Evolutionary conservation across 805 yeast species (phyloP).

Genomic region (Kuraishia piskuri): DNA sequence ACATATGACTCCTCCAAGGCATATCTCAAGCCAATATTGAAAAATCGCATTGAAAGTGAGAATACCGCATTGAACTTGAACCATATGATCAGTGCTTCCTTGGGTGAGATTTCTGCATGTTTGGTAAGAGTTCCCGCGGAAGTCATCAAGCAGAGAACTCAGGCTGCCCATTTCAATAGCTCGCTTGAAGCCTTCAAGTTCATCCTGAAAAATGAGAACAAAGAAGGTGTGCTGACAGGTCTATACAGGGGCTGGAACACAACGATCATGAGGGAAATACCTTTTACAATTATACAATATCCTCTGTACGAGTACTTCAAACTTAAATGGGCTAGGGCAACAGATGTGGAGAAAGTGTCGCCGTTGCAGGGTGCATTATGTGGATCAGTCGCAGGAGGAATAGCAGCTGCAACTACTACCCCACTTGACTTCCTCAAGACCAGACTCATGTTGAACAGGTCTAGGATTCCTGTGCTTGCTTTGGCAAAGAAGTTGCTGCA

Average conservation of each 20-base stretch:
- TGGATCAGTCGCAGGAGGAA: constrained; percentile 76
- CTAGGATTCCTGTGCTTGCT: constrained; percentile 32
- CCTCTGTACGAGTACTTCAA: constrained; percentile 87
- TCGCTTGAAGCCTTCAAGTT: constrained; percentile 63
- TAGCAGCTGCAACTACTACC: constrained; percentile 76
- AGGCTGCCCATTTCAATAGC: constrained; percentile 48
- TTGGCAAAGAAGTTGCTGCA: constrained; percentile 44
- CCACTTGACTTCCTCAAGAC: constrained; percentile 77
- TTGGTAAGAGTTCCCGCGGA: constrained; percentile 94
- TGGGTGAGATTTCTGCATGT: constrained; percentile 93
- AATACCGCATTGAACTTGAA: constrained; percentile 31
- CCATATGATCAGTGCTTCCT: constrained; percentile 83
- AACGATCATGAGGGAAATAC: constrained; percentile 91
- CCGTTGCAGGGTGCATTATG: constrained; percentile 77
- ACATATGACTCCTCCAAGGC: constrained; percentile 74
- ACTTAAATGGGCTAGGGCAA: constrained; percentile 39
- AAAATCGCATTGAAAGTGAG: constrained; percentile 15
- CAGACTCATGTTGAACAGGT: constrained; percentile 69
- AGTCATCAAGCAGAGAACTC: constrained; percentile 91
- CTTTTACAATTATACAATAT: constrained; percentile 92
- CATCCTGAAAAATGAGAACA: constrained; percentile 53
- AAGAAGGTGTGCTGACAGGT: constrained; percentile 73
- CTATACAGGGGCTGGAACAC: constrained; percentile 90
- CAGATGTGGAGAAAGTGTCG: constrained; percentile 32
- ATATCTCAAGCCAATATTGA: constrained; percentile 15